A percentile compares a stretch with the other conserved stretches of the same genome.
Conservation (phyloP, 768 basidiomycete species). For the Obba rivulosa region DNA sequence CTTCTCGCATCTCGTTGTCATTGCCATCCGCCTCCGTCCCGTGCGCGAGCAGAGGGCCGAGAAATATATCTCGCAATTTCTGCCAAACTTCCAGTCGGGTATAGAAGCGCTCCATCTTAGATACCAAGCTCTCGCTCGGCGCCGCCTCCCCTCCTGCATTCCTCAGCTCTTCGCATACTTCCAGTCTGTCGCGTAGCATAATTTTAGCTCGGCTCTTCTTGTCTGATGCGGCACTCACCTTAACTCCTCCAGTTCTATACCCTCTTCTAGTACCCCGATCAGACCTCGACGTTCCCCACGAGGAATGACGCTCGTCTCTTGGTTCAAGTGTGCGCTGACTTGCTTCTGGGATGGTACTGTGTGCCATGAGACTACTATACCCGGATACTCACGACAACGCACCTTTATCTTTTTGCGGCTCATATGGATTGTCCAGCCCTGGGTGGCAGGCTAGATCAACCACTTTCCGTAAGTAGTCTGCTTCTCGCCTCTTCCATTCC, state of each 20-base stretch:
- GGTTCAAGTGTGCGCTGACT: background rate
- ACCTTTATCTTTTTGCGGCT: background rate
- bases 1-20: too few relatives aligned
- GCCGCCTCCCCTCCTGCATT: too few relatives aligned
- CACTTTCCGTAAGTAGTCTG: background rate
- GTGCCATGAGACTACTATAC: background rate
- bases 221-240: background rate
- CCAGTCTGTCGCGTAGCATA: too few relatives aligned
- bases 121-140: too few relatives aligned
- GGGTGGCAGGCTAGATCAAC: background rate
- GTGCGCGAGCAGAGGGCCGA: too few relatives aligned
- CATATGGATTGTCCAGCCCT: constrained; percentile 3
- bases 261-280: background rate
- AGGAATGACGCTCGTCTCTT: background rate
- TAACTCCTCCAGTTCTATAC: background rate
- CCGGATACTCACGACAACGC: background rate
- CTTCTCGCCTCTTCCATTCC: background rate
- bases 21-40: too few relatives aligned
- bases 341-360: background rate
- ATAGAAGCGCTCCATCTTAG: too few relatives aligned
- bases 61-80: too few relatives aligned
- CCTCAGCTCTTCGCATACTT: too few relatives aligned
- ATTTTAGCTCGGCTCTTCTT: too few relatives aligned
- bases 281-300: background rate
- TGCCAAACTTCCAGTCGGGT: too few relatives aligned